Percentiles rank a stretch among this genome's conserved stretches.
These are phyloP conservation scores for Plasmopara muralis DNA, from an alignment of 352 stramenopile genomes.

Conservation along the genomic window DNA sequence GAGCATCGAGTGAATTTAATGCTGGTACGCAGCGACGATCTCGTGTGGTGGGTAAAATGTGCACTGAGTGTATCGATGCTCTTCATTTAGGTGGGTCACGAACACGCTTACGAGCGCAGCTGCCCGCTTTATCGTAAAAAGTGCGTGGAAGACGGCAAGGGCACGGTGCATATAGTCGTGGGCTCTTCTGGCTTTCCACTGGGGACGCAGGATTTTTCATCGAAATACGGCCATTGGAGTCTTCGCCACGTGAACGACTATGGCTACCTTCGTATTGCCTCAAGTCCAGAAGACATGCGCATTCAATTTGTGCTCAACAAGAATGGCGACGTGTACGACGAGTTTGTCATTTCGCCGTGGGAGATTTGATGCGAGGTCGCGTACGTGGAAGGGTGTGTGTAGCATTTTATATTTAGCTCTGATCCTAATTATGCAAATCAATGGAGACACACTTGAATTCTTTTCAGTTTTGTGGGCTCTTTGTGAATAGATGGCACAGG, in stretches of 20 bases:
- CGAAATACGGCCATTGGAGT: slow-evolving; percentile 60
- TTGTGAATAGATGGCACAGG: slow-evolving; percentile 4
- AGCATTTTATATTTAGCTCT: slow-evolving; percentile 26
- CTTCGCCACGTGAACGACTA: slow-evolving; percentile 59
- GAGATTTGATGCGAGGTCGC: slow-evolving; percentile 1
- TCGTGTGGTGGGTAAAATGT: neutral
- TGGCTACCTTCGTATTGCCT: slow-evolving; percentile 51
- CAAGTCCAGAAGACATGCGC: slow-evolving; percentile 32
- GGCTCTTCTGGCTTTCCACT: slow-evolving; percentile 69
- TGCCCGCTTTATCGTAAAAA: slow-evolving; percentile 69
- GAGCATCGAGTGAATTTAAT: slow-evolving; percentile 85
- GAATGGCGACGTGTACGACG: slow-evolving; percentile 59
- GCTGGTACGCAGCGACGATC: slow-evolving; percentile 34
- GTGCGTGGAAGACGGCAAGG: slow-evolving; percentile 46
- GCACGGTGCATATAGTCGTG: slow-evolving; percentile 67
- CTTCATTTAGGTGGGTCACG: slow-evolving; percentile 63
- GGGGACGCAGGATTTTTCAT: slow-evolving; percentile 42
- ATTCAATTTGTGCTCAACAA: slow-evolving; percentile 66
- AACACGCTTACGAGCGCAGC: slow-evolving; percentile 86
- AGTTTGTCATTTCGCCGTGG: slow-evolving; percentile 37
- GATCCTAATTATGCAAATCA: slow-evolving; percentile 7
- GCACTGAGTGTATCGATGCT: slow-evolving; percentile 5
- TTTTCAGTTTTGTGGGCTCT: slow-evolving; percentile 1
- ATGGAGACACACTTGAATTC: slow-evolving; percentile 8
- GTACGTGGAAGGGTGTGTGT: slow-evolving; percentile 2